Evolutionary conservation across 1,284 basidiomycete genomes (phyloP), one percentile per base, ranked within the genome.

Genomic region (Trichosporon sp.): DNA sequence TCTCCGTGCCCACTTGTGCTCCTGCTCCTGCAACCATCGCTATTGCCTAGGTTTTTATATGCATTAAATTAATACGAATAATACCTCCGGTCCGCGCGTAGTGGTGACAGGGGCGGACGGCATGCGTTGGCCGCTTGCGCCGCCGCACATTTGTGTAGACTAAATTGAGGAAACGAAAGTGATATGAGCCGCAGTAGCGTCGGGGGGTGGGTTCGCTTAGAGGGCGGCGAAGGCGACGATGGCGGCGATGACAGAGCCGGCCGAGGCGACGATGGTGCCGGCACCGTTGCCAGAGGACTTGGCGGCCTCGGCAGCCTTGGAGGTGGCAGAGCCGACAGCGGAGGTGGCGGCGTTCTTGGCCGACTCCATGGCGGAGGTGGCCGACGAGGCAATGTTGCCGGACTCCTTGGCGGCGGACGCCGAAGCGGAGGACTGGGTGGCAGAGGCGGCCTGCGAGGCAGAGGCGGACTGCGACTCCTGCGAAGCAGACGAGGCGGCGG

Each of bases 231-330:
- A 33, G 56, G 56, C 56, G 33, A 33, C 27, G 56, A 57, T 19
- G 56, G 32, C 56, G n/a, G 56, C 56, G 56, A 57, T n/a, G 56
- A 31, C 14, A n/a, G 33, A 14, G 56, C 56, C 56, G 56, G 56
- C 56, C 11, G 21, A 23, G 56, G 32, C 56, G 33, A n/a, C 56
- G 10, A 25, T 23, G n/a, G 56, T 2, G 19, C 16, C 4, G 32
- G 56, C 56, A 33, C 19, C 32, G 8, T n/a, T n/a, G n/a, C 3
- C 6, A 4, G 31, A 33, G 54, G 54, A 32, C 46, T 52, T 52
- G 27, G 46, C 44, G 25, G 23, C 49, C 6, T 14, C 27, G 49
- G 25, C 49, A 27, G 25, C 49, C 25, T 27, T 49, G 44, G 44
- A 27, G 25, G 44, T 40, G 58, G 29, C 58, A n/a, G 44, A 2